Base-by-base conservation (phyloP, 2,329 filamentous ascomycete genomes). In the Colletotrichum gigasporum region DNA sequence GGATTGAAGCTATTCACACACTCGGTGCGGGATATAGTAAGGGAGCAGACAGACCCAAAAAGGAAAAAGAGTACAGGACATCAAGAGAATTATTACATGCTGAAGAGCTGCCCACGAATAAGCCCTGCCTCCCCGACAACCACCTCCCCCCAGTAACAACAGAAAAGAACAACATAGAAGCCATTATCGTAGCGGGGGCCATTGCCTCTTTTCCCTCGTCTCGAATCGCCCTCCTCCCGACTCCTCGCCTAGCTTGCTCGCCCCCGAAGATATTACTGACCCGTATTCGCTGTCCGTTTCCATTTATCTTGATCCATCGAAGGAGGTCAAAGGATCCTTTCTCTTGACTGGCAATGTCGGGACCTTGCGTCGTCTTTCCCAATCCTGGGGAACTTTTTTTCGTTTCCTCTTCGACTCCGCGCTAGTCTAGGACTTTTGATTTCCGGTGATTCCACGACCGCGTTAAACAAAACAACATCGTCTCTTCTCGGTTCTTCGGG, bases 71-170 rank as follows among this genome's bases (percentile, higher is more conserved):
- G 69, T 77, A 76, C 74, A 75, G 71, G 73, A 75, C 75, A 75
- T 75, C 75, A 75, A 74, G 72, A 78, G 76, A 76, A 78, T 77
- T 82, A 83, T 80, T 83, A 83, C 80, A 83, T 81, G 76, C 76
- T 78, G 73, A 80, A 78, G 73, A 77, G 75, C 71, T 69, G 68
- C 69, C 67, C 67, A 61, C 63, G 68, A 68, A 68, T 69, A 70
- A 74, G 71, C 71, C 71, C 68, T 67, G 60, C 69, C 69, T 71
- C 70, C 69, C 70, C 71, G 73, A 69, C 67, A 65, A 68, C 70
- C 70, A 68, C 58, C 56, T 57, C 62, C 64, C 62, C 26, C 57
- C 45, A 16, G 16, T 63, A 24, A 60, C 32, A 59, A 30, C 48
- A 64, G 24, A 44, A 57, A 58, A 56, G 34, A 52, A 59, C 50